phyloP scores from a whole-genome alignment of 345 rosid species.

The Punica granatum region DNA sequence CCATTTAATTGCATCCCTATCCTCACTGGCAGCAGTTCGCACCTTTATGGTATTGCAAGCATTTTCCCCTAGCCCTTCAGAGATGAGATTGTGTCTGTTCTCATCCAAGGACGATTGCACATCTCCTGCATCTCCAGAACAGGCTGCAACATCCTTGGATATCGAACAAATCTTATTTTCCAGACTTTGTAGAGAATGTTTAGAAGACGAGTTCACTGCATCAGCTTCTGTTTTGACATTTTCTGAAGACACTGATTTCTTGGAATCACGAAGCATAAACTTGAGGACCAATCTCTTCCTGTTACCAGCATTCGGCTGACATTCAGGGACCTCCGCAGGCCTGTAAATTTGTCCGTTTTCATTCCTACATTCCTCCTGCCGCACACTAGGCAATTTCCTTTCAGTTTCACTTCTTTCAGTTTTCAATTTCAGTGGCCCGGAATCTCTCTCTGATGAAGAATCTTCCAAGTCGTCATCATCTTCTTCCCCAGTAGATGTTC shows the following conservation, averaged over 20 bases:
- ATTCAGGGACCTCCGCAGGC: constrained; percentile 32
- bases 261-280: constrained; percentile 52
- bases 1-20: constrained; percentile 36
- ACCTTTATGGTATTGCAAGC: constrained; percentile 20
- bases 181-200: constrained; percentile 23
- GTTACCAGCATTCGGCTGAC: constrained; percentile 41
- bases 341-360: constrained; percentile 23
- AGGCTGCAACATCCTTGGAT: constrained; percentile 31
- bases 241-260: constrained; percentile 37
- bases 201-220: constrained; percentile 29
- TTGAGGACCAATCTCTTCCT: constrained; percentile 71
- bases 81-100: constrained; percentile 17
- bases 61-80: constrained; percentile 24
- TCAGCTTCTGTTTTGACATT: constrained; percentile 29
- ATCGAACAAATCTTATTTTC: constrained; percentile 19
- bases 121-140: constrained; percentile 31
- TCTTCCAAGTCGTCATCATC: constrained; percentile 46
- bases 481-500: constrained; percentile 64
- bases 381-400: constrained; percentile 26
- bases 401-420: constrained; percentile 31
- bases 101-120: constrained; percentile 22
- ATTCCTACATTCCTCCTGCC: constrained; percentile 27
- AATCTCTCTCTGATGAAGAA: constrained; percentile 56
- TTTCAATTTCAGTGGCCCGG: constrained; percentile 21
- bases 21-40: constrained; percentile 25